Evolutionary conservation across 352 stramenopile species (phyloP).

Genomic region (Phytophthora sp.): DNA sequence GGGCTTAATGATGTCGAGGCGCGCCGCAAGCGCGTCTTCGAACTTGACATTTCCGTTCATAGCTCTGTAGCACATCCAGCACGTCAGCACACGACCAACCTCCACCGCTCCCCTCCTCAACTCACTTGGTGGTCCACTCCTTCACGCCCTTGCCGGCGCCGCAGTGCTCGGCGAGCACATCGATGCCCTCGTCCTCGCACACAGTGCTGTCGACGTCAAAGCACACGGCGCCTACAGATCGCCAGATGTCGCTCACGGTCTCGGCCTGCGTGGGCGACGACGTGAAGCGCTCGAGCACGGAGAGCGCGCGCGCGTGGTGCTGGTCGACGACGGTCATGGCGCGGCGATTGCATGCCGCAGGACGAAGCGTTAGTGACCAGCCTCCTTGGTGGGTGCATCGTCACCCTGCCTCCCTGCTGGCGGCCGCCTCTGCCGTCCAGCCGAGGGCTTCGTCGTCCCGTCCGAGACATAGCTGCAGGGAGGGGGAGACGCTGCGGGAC

Average conservation of each 20-base stretch:
- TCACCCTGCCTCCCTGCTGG: neutral
- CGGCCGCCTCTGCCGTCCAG: neutral
- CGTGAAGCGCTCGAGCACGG: slow-evolving; percentile 33
- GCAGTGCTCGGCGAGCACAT: slow-evolving; percentile 97
- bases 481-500: neutral
- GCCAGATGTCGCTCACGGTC: slow-evolving; percentile 59
- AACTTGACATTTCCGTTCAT: slow-evolving; percentile 99
- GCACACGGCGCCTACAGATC: slow-evolving; percentile 77
- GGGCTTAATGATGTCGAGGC: slow-evolving; percentile 96
- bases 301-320: slow-evolving; percentile 24
- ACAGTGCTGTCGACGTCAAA: slow-evolving; percentile 99
- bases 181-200: slow-evolving; percentile 97
- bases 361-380: slow-evolving; percentile 14
- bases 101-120: neutral
- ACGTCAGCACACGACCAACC: neutral
- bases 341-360: neutral
- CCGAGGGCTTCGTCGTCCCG: too few species aligned
- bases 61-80: slow-evolving; percentile 62
- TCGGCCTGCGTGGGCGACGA: slow-evolving; percentile 20
- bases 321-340: slow-evolving; percentile 8
- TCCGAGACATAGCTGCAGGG: neutral
- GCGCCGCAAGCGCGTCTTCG: slow-evolving; percentile 95
- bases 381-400: neutral
- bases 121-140: slow-evolving; percentile 93
- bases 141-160: slow-evolving; percentile 94